Base-by-base conservation (phyloP, 2,329 filamentous ascomycete genomes). In the Ascochyta koolunga region DNA sequence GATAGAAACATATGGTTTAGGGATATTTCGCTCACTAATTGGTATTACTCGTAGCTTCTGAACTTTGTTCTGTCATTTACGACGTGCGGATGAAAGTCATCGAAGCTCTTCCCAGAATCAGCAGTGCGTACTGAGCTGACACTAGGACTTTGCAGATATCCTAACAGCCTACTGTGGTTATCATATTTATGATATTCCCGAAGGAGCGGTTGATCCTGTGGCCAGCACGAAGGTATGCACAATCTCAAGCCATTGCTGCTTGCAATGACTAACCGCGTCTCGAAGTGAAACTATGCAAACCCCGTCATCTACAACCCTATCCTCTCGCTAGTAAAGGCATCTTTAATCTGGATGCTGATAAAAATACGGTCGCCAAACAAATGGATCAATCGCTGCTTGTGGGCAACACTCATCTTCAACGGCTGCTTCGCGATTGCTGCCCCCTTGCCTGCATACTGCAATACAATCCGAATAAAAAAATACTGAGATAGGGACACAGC, bases 401-500 rank as follows among this genome's bases (percentile, higher is more conserved):
- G 61, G 57, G 39, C 48, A 3, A 58, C 59, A 6, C 44, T 62
- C 5, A 32, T 43, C 2, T 31, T 63, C 8, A 64, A 66, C 27
- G 59, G 31, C 8, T 38, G 46, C 21, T 66, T 60, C 49, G 52
- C 51, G 7, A 50, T 66, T 33, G 56, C 50, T 8, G 58, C 56
- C 5, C 50, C 63, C 1, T 66, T n/a, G 51, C 47, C 21, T 56
- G 49, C 16, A 61, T 71, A 21, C 61, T 71, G 22, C 66, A 69
- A 35, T 74, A 69, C 47, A 50, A 61, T 22, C 70, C 70, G n/a
- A 1, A 50, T 72, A 11, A n/a, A 47, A 7, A 62, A 42, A 22
- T 68, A 64, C 31, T 74, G 69, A 69, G 58, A 73, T 38, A 62
- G 55, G 25, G 50, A 41, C 3, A 53, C 66, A n/a, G 32, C 56